Conservation (phyloP, 2,329 filamentous ascomycete genomes). For the Aspergillus pseudotamarii region DNA sequence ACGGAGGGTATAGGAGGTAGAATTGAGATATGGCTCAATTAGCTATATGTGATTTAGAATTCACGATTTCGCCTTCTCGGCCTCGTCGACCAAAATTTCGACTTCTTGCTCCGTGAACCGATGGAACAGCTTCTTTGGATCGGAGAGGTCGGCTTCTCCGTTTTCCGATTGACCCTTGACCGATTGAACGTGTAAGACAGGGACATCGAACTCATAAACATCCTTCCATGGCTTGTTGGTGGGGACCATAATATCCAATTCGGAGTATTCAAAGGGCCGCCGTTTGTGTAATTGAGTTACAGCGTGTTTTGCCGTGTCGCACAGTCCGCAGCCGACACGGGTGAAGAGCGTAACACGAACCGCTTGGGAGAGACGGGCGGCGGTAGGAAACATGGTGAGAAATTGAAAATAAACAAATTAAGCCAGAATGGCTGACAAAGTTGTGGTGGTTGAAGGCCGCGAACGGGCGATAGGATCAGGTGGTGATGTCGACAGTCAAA, state of each 20-base stretch:
- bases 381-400: conserved; percentile 34
- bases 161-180: conserved; percentile 36
- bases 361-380: conserved; percentile 32
- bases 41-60: neutral
- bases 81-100: conserved; percentile 56
- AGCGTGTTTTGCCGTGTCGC: conserved; percentile 62
- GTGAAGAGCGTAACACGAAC: conserved; percentile 63
- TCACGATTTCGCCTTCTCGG: conserved; percentile 32
- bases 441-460: neutral
- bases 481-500: neutral
- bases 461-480: neutral
- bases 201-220: conserved; percentile 66
- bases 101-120: conserved; percentile 62
- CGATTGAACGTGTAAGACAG: conserved; percentile 63
- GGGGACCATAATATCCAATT: conserved; percentile 61
- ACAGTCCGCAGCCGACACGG: conserved; percentile 61
- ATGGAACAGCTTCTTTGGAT: conserved; percentile 64
- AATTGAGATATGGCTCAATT: neutral
- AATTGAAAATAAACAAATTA: neutral
- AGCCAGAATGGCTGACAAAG: neutral
- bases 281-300: conserved; percentile 57
- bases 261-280: conserved; percentile 58
- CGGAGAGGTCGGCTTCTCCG: conserved; percentile 57
- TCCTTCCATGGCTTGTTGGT: conserved; percentile 60
- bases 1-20: neutral